phyloP scores from a whole-genome alignment of 2,329 filamentous ascomycete species.

The Chaetomiaceae sp. region DNA sequence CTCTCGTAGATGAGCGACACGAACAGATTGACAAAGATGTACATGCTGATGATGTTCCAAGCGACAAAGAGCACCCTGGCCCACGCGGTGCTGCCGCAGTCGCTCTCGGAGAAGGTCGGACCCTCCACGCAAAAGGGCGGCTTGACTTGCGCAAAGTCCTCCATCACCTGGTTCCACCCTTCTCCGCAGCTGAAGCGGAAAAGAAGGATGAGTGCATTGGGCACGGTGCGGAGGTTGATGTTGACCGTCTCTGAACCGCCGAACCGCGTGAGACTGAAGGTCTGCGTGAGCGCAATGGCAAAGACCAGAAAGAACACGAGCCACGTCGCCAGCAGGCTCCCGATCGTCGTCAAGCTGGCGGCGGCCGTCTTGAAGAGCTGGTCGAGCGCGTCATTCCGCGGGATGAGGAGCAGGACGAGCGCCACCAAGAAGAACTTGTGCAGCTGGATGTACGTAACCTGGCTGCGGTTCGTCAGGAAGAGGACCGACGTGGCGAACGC shows the following conservation, averaged over 20 bases:
- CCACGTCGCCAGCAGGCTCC: constrained; percentile 92
- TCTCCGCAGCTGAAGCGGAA: constrained; percentile 93
- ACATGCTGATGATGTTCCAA: constrained; percentile 99
- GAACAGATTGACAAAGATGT: constrained; percentile 97
- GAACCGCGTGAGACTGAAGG: constrained; percentile 91
- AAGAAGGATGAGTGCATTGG: constrained; percentile 85
- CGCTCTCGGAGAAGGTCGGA: constrained; percentile 71
- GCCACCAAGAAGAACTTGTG: constrained; percentile 94
- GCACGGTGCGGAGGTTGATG: constrained; percentile 87
- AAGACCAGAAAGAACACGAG: constrained; percentile 94
- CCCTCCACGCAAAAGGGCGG: constrained; percentile 74
- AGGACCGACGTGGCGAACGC: constrained; percentile 79
- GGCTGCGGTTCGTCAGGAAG: constrained; percentile 54
- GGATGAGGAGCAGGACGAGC: constrained; percentile 83
- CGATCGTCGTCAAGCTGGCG: constrained; percentile 82
- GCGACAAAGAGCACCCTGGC: constrained; percentile 83
- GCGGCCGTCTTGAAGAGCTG: constrained; percentile 98
- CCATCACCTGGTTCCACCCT: constrained; percentile 96
- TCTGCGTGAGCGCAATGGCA: constrained; percentile 91
- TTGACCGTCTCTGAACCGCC: constrained; percentile 66
- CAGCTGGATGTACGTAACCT: constrained; percentile 65
- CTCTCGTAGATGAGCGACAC: constrained; percentile 98
- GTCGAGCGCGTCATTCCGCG: constrained; percentile 92
- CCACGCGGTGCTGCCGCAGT: constrained; percentile 89
- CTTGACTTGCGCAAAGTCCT: constrained; percentile 78